Evolutionary conservation across 768 basidiomycete species (phyloP).

Genomic region (Mycena vulgaris): DNA sequence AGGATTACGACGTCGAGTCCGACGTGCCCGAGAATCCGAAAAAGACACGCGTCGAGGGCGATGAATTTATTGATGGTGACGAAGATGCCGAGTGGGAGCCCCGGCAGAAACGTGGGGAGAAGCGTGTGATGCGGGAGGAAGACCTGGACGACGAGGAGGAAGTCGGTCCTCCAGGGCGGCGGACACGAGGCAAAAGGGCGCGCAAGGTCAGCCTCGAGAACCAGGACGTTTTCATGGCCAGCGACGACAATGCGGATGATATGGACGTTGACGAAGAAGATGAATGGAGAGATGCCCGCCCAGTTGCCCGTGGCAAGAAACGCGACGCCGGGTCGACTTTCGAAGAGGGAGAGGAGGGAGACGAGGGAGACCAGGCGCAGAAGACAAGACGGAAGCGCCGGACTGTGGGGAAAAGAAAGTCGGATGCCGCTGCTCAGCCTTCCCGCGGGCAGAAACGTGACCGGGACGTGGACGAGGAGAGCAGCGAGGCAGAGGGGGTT

Average conservation of each 20-base stretch:
- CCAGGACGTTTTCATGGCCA: conserved; percentile 46
- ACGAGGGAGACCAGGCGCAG: conserved; percentile 54
- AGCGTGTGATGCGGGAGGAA: conserved; percentile 65
- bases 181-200: conserved; percentile 66
- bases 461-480: conserved; percentile 66
- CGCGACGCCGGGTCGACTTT: conserved; percentile 83
- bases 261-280: conserved; percentile 66
- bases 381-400: conserved; percentile 72
- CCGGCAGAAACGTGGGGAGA: conserved; percentile 60
- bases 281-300: conserved; percentile 60
- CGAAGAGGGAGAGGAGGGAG: conserved; percentile 68
- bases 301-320: conserved; percentile 75
- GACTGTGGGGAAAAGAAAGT: conserved; percentile 67
- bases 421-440: conserved; percentile 53
- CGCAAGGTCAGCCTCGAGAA: conserved; percentile 68
- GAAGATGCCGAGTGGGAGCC: conserved; percentile 61
- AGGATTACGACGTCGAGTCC: conserved; percentile 59
- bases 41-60: conserved; percentile 68
- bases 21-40: conserved; percentile 61
- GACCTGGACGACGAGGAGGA: conserved; percentile 64
- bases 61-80: conserved; percentile 63
- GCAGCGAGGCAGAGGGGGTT: conserved; percentile 59
- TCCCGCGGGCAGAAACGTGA: conserved; percentile 78
- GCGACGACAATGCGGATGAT: conserved; percentile 53
- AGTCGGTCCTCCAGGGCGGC: conserved; percentile 52